A percentile compares a stretch with the other conserved stretches of the same genome.
Conservation (phyloP, 75 land plant genomes). For the Pinus tabuliformis region DNA sequence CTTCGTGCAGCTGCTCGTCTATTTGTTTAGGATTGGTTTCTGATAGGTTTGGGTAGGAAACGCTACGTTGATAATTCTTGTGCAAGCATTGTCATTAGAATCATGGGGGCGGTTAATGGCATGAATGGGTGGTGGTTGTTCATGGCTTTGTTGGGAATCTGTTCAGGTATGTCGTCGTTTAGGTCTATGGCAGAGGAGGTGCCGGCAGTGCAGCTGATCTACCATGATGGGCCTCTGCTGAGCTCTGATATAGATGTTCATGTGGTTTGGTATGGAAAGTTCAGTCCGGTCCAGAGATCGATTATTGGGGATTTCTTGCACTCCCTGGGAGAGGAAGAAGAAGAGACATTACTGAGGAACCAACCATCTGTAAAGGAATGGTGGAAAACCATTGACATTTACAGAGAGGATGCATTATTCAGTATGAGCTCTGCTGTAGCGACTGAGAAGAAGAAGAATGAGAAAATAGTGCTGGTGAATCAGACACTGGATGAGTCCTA, state of each 20-base stretch:
- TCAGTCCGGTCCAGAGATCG: no score
- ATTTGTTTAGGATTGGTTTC: no score
- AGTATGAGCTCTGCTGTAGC: background rate
- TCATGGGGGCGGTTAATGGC: no score
- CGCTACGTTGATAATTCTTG: no score
- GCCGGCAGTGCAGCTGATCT: conserved; percentile 18
- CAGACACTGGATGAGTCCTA: conserved; percentile 14
- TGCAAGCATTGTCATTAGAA: no score
- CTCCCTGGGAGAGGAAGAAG: no score
- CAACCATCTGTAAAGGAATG: no score
- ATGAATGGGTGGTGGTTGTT: no score
- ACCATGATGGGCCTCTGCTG: conserved; percentile 62
- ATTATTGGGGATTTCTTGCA: no score
- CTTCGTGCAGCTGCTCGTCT: no score
- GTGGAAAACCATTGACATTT: conserved; percentile 14
- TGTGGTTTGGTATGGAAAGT: conserved; percentile 77
- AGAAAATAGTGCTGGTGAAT: conserved; percentile 5
- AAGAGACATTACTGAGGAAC: no score
- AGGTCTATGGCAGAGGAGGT: background rate
- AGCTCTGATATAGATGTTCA: conserved; percentile 35
- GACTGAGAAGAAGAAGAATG: background rate
- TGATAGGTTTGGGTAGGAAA: no score
- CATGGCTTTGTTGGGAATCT: background rate
- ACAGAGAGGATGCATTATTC: background rate
- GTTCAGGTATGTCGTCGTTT: background rate